These are phyloP conservation scores for Trichoderma sp. DNA, from an alignment of 2,329 filamentous ascomycete genomes.

Conservation along the genomic window DNA sequence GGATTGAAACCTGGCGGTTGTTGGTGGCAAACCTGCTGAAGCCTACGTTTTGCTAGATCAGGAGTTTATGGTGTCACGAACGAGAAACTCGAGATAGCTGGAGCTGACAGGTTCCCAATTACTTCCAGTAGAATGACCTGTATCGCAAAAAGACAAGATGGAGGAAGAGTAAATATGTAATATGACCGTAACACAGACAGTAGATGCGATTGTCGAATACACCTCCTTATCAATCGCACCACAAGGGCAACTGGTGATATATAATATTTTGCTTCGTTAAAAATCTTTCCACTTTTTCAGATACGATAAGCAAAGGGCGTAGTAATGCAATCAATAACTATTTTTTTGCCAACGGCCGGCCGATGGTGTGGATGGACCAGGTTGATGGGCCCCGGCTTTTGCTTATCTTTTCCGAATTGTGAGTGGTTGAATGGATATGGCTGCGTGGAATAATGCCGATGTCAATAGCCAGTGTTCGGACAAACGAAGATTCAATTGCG, in stretches of 20 bases:
- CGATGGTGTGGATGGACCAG: conserved; percentile 3
- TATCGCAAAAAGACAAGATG: background rate
- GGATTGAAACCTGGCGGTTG: conserved; percentile 30
- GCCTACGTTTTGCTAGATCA: conserved; percentile 18
- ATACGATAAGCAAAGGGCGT: conserved; percentile 11
- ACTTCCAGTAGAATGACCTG: background rate
- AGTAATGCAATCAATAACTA: conserved; percentile 6
- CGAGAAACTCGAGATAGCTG: background rate
- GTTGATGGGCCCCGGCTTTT: background rate
- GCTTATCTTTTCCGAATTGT: conserved; percentile 18
- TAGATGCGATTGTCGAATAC: background rate
- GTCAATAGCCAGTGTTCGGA: background rate
- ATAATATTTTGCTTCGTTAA: background rate
- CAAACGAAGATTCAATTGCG: background rate
- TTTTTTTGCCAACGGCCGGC: background rate
- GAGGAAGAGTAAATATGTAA: background rate
- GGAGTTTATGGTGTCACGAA: background rate
- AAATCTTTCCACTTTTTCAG: conserved; percentile 3
- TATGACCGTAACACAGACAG: background rate
- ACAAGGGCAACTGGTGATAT: background rate
- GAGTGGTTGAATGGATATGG: background rate
- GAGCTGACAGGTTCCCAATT: background rate
- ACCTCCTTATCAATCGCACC: background rate
- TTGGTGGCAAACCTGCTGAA: conserved; percentile 33
- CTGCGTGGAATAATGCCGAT: background rate